These are phyloP conservation scores for Vanrija pseudolonga DNA, from an alignment of 1,284 basidiomycete species.

Conservation along the genomic window DNA sequence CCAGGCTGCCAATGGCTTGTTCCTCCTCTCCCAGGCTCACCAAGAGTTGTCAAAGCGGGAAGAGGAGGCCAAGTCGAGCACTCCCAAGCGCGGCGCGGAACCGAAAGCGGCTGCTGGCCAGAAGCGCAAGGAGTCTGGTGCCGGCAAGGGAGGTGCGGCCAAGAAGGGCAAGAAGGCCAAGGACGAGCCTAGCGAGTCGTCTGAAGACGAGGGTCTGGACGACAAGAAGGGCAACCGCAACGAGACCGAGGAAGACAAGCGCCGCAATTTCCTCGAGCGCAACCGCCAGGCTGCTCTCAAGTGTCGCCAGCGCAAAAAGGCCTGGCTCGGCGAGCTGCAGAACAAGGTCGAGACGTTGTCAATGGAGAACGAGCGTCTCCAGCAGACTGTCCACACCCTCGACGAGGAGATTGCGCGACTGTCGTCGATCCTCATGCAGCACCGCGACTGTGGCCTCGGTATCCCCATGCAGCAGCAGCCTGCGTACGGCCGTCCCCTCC, in stretches of 20 bases:
- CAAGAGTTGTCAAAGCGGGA: conserved; percentile 95
- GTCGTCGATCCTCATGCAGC: conserved; percentile 48
- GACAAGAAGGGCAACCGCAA: conserved; percentile 56
- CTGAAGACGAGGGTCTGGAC: conserved; percentile 44
- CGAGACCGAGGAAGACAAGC: conserved; percentile 93
- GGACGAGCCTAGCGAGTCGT: not conserved
- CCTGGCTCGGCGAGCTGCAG: conserved; percentile 90
- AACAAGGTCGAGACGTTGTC: conserved; percentile 85
- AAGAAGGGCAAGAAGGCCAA: conserved; percentile 48
- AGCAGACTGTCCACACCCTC: conserved; percentile 53
- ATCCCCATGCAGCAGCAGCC: conserved; percentile 14
- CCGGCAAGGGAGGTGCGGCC: conserved; percentile 17
- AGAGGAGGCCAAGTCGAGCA: conserved; percentile 50
- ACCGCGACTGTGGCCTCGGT: conserved; percentile 45
- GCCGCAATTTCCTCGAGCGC: conserved; percentile 87
- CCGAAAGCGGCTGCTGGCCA: conserved; percentile 13
- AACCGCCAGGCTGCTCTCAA: conserved; percentile 96
- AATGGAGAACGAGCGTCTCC: conserved; percentile 90
- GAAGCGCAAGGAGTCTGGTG: conserved; percentile 30
- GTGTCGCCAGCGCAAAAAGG: conserved; percentile 97
- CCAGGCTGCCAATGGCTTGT: conserved; percentile 80
- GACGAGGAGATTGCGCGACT: conserved; percentile 60
- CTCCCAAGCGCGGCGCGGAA: conserved; percentile 2
- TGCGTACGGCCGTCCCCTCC: conserved; percentile 17
- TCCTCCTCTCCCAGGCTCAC: conserved; percentile 87